Base-by-base conservation (phyloP, 176 grass and related monocot species). In the Aegilops tauschii region DNA sequence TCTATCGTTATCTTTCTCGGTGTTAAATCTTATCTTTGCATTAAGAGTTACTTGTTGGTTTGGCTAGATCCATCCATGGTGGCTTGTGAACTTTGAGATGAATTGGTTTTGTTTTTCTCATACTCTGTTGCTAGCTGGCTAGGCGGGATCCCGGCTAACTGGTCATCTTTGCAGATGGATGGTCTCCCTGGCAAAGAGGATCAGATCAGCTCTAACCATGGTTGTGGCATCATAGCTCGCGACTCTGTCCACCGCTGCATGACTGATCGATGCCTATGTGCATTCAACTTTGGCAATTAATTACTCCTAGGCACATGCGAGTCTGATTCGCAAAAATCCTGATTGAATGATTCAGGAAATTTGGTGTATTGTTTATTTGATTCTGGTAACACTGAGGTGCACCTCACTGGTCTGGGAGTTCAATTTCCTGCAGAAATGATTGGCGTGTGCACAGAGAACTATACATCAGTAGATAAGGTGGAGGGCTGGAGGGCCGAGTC, bases 1-100 rank as follows among this genome's bases (percentile, higher is more conserved):
- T 0, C 40, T 44, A 54, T 72, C 73, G 5, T 34, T 62, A 21
- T 50, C 47, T 50, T 16, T 50, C 12, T 67, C 4, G 28, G 5
- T 85, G 82, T 70, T 85, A 31, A 70, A 76, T 64, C 25, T 54
- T 80, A 23, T 44, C 27, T 84, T 65, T 81, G 7, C n/a, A 84
- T 76, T 87, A 84, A 76, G 61, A 39, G 23, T 23, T 64, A 40
- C 3, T 29, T 35, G 11, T 52, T 81, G 61, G 10, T 62, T 37
- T 63, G 68, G 45, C 67, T 35, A 13, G 42, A 27, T 25, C 66
- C 32, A 76, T 45, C 39, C n/a, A 69, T 91, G 49, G 4, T 0
- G 8, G 14, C 29, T 34, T 56, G 23, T 82, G 12, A 58, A 56
- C 49, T 81, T 2, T 76, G 8, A 66, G 6, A 65, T 21, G 7